Conservation (phyloP, 805 yeast genomes). For the Tetrapisispora nanseiensis region DNA sequence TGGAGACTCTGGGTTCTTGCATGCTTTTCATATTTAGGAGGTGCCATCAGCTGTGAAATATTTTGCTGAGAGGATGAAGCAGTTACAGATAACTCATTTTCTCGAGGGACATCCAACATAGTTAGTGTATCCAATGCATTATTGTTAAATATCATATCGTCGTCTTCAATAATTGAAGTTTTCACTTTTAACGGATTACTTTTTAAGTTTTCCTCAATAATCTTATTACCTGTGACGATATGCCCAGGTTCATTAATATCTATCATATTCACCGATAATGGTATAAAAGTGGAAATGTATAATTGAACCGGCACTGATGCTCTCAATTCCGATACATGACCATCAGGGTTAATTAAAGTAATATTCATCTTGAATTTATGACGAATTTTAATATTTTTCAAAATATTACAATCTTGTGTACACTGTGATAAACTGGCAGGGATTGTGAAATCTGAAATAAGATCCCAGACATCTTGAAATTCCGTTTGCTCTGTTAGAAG, state of each 20-base stretch:
- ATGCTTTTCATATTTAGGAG: constrained; percentile 77
- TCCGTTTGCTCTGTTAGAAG: constrained; percentile 12
- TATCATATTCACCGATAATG: constrained; percentile 34
- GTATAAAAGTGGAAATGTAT: constrained; percentile 74
- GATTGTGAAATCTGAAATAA: constrained; percentile 46
- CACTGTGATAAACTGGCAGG: constrained; percentile 68
- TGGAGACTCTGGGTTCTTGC: constrained; percentile 46
- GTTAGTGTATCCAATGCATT: constrained; percentile 24
- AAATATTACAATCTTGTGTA: constrained; percentile 80
- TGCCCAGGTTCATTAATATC: constrained; percentile 7
- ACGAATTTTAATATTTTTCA: constrained; percentile 63
- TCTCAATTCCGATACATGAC: constrained; percentile 83
- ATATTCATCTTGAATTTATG: constrained; percentile 81
- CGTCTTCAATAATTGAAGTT: constrained; percentile 64
- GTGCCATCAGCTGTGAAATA: constrained; percentile 47
- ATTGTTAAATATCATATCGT: constrained; percentile 31
- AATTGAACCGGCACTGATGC: constrained; percentile 78
- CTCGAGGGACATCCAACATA: constrained; percentile 11
- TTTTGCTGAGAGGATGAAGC: constrained; percentile 2
- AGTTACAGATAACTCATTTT: not conserved
- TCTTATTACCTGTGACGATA: not conserved
- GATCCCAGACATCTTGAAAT: constrained; percentile 62
- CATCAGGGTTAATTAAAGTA: constrained; percentile 76
- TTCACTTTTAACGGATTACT: constrained; percentile 1
- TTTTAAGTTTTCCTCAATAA: not conserved